Conservation (phyloP, 148 eudicot genomes). For the Rhododendron williamsianum region DNA sequence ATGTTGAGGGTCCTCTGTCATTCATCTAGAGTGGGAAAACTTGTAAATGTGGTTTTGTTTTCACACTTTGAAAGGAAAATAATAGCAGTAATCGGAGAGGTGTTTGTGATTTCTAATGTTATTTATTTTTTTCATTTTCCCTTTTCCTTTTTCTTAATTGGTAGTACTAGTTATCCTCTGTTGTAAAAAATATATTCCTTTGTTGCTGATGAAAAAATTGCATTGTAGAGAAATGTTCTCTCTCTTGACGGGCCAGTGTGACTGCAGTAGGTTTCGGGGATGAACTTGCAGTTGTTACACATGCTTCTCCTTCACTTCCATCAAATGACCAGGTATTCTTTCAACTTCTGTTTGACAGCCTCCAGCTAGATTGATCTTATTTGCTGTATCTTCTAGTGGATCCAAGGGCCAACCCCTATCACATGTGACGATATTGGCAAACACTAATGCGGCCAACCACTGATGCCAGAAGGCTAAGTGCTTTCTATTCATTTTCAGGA, state of each 20-base stretch:
- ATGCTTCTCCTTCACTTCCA: conserved; percentile 70
- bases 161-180: neutral
- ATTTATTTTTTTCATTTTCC: neutral
- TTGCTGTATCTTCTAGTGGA: neutral
- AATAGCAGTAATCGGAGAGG: neutral
- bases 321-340: conserved; percentile 74
- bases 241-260: conserved; percentile 96
- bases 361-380: neutral
- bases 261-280: conserved; percentile 81
- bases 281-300: conserved; percentile 85
- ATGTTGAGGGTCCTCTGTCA: neutral
- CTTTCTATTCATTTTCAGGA: neutral
- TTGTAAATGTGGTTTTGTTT: neutral
- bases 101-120: neutral
- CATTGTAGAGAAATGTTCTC: conserved; percentile 56
- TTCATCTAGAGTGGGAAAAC: neutral
- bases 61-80: neutral
- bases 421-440: neutral
- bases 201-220: neutral
- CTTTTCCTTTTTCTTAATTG: neutral
- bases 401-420: neutral
- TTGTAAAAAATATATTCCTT: neutral
- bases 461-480: neutral
- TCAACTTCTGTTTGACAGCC: neutral
- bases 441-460: neutral